These are phyloP conservation scores for Starmerella vitae DNA, from an alignment of 805 yeast species.

Conservation along the genomic window DNA sequence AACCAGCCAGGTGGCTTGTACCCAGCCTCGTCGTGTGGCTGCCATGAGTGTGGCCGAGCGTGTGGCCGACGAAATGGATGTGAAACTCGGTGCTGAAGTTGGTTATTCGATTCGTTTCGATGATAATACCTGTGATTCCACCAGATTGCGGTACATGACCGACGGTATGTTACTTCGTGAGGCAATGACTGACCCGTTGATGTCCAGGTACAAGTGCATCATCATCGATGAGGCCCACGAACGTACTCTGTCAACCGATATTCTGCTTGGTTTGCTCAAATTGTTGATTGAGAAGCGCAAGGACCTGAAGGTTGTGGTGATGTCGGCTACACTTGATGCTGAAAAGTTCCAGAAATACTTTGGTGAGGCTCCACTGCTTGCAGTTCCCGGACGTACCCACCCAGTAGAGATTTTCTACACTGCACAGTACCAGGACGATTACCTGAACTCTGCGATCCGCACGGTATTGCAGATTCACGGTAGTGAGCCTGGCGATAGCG, in stretches of 20 bases:
- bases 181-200: conserved; percentile 90
- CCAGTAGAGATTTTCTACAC: conserved; percentile 96
- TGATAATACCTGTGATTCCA: conserved; percentile 65
- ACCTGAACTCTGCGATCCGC: conserved; percentile 85
- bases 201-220: conserved; percentile 71
- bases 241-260: conserved; percentile 92
- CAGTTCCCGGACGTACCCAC: conserved; percentile 96
- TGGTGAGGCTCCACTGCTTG: conserved; percentile 80
- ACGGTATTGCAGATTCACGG: conserved; percentile 95
- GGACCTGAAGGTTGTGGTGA: conserved; percentile 79
- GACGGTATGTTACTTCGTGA: conserved; percentile 97
- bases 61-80: conserved; percentile 97
- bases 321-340: conserved; percentile 97
- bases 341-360: conserved; percentile 87
- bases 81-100: conserved; percentile 79
- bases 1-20: conserved; percentile 85
- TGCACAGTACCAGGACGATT: conserved; percentile 91
- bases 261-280: conserved; percentile 85
- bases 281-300: conserved; percentile 67
- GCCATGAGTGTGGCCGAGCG: conserved; percentile 60
- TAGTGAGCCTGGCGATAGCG: conserved; percentile 23
- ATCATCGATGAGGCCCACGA: conserved; percentile 97
- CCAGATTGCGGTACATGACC: conserved; percentile 89
- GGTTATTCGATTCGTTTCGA: conserved; percentile 94
- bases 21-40: conserved; percentile 93